Evolutionary conservation across 805 yeast species (phyloP), one percentile per base, ranked within the genome.

Genomic region (Ogataea thermomethanolica): DNA sequence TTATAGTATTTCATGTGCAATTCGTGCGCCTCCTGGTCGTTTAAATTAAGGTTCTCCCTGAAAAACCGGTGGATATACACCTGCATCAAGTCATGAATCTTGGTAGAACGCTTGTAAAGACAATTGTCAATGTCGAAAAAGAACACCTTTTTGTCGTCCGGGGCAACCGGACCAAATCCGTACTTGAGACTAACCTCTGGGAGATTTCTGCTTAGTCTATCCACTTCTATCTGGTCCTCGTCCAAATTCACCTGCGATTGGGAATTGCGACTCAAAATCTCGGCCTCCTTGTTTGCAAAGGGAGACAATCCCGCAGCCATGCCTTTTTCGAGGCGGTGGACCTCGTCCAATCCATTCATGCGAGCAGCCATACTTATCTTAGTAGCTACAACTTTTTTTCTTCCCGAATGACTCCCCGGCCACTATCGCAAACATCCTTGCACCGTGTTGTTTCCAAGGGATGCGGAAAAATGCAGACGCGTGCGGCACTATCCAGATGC

Each of bases 81-180:
- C 55, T 84, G 95, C 97, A 91, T 91, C 62, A 87, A 58, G 51
- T 84, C 93, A 54, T 84, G 95, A 52, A 91, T 84, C 59, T 73
- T 72, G 17, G 85, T 75, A 1, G 88, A 79, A 42, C 89, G 69
- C 38, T 76, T 73, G 64, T 91, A 91, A 23, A 91, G 72, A 60
- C 97, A 89, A 61, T 91, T 91, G 67, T 91, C 99, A 39, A 91
- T 88, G 60, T 91, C 99, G 55, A 91, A 91, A 63, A 80, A 88
- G 64, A 93, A 86, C 12, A 63, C 66, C 25, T 50, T 54, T 14
- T 54, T 58, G 35, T 55, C 50, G 21, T 47, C 61, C 29, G 49
- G 49, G 1, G 54, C 47, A 17, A 50, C 54, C 5, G 61, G 53
- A 2, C 61, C 67, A 32, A 53, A 48, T 1, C 57, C 56, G 30